A percentile compares a stretch with the other conserved stretches of the same genome.
phyloP scores from a whole-genome alignment of 257 asterid genomes.

The Handroanthus guayacan region DNA sequence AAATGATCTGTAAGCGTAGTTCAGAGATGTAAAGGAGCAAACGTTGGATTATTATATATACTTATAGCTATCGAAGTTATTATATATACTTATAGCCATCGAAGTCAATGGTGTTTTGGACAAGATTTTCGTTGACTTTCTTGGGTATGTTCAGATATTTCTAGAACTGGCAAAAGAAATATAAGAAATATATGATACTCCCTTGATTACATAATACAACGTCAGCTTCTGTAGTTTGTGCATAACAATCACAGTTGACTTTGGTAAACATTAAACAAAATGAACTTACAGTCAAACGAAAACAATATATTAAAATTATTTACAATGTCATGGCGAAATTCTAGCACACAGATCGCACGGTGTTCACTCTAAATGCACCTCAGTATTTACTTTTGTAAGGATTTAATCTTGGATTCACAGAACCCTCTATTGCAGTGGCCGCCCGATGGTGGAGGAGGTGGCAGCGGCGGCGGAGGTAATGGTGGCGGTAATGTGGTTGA shows the following conservation, averaged over 20 bases:
- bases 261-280: not conserved
- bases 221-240: not conserved
- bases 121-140: not conserved
- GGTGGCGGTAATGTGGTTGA: no score
- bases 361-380: no score
- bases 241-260: not conserved
- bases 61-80: not conserved
- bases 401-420: no score
- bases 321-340: no score
- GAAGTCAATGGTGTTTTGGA: conserved; percentile 2
- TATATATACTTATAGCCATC: not conserved
- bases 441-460: no score
- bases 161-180: not conserved
- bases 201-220: not conserved
- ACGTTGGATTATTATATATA: not conserved
- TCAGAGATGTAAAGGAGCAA: not conserved
- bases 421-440: no score
- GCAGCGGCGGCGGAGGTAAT: no score
- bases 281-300: no score
- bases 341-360: no score
- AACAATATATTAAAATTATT: no score
- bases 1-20: not conserved
- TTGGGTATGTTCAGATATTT: conserved; percentile 1
- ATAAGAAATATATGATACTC: not conserved
- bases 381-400: no score